Base-by-base conservation (phyloP, 371 early-diverging fungal species). In the Lichtheimia hyalospora region DNA sequence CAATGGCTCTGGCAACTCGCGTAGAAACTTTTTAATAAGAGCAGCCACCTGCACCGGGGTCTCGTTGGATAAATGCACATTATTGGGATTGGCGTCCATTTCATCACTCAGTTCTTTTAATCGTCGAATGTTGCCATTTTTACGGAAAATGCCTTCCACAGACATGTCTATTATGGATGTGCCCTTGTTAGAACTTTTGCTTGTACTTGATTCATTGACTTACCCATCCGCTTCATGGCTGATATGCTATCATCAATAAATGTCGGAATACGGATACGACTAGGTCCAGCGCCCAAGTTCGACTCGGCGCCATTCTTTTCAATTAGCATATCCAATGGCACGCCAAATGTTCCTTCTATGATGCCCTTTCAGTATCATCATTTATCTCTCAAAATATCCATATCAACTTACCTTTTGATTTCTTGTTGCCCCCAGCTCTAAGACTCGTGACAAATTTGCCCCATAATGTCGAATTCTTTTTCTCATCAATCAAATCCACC, bases 121-220 rank as follows among this genome's bases (percentile, higher is more conserved):
- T 42, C 90, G 72, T 58, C 92, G 81, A 63, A 97, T 95, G 66
- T 97, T 97, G 10, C 98, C 98, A 67, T 95, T 97, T 73, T 96
- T 97, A 58, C 98, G 86, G 81, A 98, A 98, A 10, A 97, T 90
- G 8, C 98, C 98, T 70, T 97, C 97, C 3, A 92, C 86, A 0
- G 89, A 81, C 79, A 96, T 80, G 66, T 95, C 71, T 65, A 61
- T 43, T 16, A 16, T 2, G 34, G 23, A 3, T 10, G 16, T 0
- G 10, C n/a, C n/a, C n/a, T n/a, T 27, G 18, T 27, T 34, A 34
- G 8, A 6, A 27, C 16, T 3, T 3, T 3, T 52, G 27, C 12
- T 8, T n/a, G 0, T 52, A 14, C 28, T 16, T 25, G 3, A 10
- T 13, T 16, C n/a, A 40, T 20, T 15, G 6, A 60, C 82, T 66